phyloP scores from a whole-genome alignment of 208 protist genomes.

The Angomonas ambiguus region DNA sequence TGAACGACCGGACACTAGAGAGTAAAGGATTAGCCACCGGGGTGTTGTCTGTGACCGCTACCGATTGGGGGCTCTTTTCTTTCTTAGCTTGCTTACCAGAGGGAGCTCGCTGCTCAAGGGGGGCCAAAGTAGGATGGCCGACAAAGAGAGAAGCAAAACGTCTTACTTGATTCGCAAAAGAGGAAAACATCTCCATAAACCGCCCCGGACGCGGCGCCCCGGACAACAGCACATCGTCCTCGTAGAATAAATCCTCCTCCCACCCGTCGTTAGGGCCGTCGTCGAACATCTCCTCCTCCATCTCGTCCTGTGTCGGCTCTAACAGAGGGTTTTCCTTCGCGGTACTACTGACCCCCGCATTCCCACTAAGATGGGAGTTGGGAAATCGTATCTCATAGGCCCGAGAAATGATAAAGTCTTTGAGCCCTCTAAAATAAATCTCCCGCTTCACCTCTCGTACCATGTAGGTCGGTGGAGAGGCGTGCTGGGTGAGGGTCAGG shows the following conservation, averaged over 20 bases:
- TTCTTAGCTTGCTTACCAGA: background rate
- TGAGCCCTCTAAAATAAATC: conserved; percentile 36
- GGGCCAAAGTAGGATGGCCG: background rate
- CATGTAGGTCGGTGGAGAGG: conserved; percentile 27
- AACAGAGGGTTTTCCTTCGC: background rate
- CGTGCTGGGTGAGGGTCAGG: conserved; percentile 30
- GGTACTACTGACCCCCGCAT: conserved; percentile 12
- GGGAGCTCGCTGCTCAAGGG: background rate
- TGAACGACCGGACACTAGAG: background rate
- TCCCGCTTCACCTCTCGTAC: conserved; percentile 42
- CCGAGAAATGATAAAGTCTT: conserved; percentile 25
- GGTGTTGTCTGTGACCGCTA: background rate
- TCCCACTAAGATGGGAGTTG: conserved; percentile 17
- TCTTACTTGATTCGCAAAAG: background rate
- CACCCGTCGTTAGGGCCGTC: background rate
- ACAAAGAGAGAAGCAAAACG: background rate
- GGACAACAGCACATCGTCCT: background rate
- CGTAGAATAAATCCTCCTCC: background rate
- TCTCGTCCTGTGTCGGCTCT: background rate
- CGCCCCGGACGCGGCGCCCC: background rate
- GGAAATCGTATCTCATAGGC: conserved; percentile 35
- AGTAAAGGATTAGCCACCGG: background rate
- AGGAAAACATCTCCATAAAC: background rate
- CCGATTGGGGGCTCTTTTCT: background rate
- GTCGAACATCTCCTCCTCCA: background rate